Evolutionary conservation across 805 yeast genomes (phyloP).

Genomic region (Nakazawaea pomicola): DNA sequence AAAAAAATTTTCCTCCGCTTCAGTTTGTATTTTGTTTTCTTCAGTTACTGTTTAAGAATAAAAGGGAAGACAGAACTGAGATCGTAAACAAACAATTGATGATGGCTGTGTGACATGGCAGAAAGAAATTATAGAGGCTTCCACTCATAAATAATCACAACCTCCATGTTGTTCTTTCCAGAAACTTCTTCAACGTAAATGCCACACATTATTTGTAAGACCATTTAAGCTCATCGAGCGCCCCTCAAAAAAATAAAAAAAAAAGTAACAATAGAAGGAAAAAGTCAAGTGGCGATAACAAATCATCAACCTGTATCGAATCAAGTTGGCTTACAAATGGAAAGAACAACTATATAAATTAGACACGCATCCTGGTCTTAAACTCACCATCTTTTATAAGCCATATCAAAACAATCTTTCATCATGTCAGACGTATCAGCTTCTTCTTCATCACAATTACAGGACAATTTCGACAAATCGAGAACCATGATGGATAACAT

Average conservation of each 20-base stretch:
- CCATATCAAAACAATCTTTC: background rate
- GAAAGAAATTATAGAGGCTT: no score
- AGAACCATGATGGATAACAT: constrained; percentile 40
- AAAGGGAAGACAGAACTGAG: no score
- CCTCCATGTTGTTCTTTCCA: background rate
- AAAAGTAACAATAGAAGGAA: background rate
- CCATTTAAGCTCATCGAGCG: no score
- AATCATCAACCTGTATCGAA: background rate
- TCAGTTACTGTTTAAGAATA: no score
- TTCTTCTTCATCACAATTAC: background rate
- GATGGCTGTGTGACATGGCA: no score
- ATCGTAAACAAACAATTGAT: no score
- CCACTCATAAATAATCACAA: no score
- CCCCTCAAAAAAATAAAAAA: background rate
- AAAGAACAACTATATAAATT: background rate
- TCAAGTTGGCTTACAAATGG: background rate
- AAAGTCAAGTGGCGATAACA: background rate
- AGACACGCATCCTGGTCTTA: no score
- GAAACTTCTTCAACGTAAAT: background rate
- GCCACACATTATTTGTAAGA: background rate
- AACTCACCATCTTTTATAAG: no score
- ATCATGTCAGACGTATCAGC: constrained; percentile 1
- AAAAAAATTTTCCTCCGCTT: background rate
- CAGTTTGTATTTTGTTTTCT: background rate
- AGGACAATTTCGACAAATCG: constrained; percentile 14